Evolutionary conservation across 1,284 basidiomycete species (phyloP), one percentile per base, ranked within the genome.

Genomic region (Marasmius sp.): DNA sequence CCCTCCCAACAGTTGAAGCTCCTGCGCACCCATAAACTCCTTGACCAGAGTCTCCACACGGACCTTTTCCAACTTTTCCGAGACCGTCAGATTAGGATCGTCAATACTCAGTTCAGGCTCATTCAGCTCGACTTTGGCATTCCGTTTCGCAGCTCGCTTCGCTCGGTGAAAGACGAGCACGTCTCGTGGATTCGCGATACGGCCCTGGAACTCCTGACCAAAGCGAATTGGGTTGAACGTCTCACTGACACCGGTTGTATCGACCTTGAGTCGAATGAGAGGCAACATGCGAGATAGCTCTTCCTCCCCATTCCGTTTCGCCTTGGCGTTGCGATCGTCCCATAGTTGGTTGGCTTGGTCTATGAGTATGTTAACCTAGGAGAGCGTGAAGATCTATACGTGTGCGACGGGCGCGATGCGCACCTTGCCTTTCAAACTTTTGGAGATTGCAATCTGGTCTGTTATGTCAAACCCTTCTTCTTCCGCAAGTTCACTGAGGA

Each of bases 141-240:
- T 64, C n/a, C 79, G 75, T 12, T 72, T 72, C 1, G 82, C 78
- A 33, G 77, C 69, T 70, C 89, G 91, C 74, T 93, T 96, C 52
- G 89, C 85, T 18, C 93, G 87, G 72, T 96, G 91, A 76, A 98
- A 98, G 52, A 94, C 84, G 36, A 99, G 85, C 34, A 97, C 85
- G 70, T 98, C 96, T 45, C 93, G 87, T 6, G 97, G 96, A 72
- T 99, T 99, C 10, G 97, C 97, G 14, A 99, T 86, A 22, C 85
- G 86, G 1, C 93, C 94, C 62, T 90, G 85, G 74, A 97, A 98
- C 72, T 97, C 94, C 74, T 97, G 95, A 0, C 97, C 97, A 72
- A 99, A 98, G 8, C 97, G 91, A 56, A 97, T 92, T 12, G 96
- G 94, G 74, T 99, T 99, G 53, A 92, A 93, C 78, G 95, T 94